Conservation (phyloP, 2,329 filamentous ascomycete species). For the Ophiognomonia clavigignenti-juglandacearum region DNA sequence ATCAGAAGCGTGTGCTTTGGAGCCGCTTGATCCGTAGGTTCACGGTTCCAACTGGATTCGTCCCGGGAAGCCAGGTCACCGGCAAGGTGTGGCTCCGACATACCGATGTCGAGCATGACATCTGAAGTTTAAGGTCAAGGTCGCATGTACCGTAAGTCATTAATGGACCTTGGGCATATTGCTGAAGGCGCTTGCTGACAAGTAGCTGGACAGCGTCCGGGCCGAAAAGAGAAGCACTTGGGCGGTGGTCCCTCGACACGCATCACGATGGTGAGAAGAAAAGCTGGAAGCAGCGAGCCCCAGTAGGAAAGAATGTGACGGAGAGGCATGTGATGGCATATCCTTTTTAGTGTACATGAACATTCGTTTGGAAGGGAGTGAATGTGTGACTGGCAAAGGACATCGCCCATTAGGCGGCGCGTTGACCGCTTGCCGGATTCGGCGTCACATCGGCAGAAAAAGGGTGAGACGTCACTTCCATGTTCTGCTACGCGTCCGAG, state of each 20-base stretch:
- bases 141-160: too few relatives aligned
- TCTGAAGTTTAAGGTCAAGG: too few relatives aligned
- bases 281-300: background rate
- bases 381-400: background rate
- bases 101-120: background rate
- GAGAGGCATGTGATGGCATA: background rate
- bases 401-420: background rate
- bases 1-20: too few relatives aligned
- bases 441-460: background rate
- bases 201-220: background rate
- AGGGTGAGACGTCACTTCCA: slow-evolving; percentile 3
- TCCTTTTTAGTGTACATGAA: too few relatives aligned
- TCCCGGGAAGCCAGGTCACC: background rate
- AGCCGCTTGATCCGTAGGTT: background rate
- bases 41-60: background rate
- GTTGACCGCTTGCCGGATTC: background rate
- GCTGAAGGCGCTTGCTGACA: too few relatives aligned
- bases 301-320: too few relatives aligned
- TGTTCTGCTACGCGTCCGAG: background rate
- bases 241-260: too few relatives aligned
- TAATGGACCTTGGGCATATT: too few relatives aligned
- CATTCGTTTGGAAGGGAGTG: too few relatives aligned
- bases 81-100: background rate
- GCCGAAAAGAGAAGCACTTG: too few relatives aligned
- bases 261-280: background rate